Evolutionary conservation across 352 stramenopile genomes (phyloP).

Genomic region (Pythium plurisporium): DNA sequence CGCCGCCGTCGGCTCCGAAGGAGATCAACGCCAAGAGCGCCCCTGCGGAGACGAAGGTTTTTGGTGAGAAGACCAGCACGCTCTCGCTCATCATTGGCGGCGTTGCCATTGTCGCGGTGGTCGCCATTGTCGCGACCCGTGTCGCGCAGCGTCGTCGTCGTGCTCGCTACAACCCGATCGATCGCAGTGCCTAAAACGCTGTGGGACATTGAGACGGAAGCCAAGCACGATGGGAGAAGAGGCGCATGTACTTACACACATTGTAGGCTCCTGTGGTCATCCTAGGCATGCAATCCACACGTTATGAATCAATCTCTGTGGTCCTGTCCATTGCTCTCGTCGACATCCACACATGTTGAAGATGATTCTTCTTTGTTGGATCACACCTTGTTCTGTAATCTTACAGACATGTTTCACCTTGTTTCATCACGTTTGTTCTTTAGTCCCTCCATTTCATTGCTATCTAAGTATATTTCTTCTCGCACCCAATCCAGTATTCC

Average conservation of each 20-base stretch:
- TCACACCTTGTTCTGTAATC: not conserved
- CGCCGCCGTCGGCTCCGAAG: not conserved
- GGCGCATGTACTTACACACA: too few species aligned
- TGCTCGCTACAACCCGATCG: constrained; percentile 50
- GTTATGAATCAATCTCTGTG: too few species aligned
- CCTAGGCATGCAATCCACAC: too few species aligned
- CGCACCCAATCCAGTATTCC: not conserved
- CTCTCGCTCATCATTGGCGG: constrained; percentile 21
- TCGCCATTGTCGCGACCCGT: constrained; percentile 12
- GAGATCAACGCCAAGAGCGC: constrained; percentile 12
- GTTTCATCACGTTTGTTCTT: not conserved
- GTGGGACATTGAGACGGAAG: too few species aligned
- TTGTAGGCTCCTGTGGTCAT: too few species aligned
- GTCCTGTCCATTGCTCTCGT: too few species aligned
- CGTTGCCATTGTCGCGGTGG: constrained; percentile 12
- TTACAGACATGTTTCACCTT: not conserved
- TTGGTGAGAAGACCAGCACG: not conserved
- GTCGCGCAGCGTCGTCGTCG: constrained; percentile 22
- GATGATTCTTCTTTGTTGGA: too few species aligned
- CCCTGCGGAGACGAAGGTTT: not conserved
- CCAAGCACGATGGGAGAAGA: too few species aligned
- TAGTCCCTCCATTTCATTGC: not conserved
- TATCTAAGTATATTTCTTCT: not conserved
- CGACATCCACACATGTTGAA: not conserved
- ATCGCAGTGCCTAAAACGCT: not conserved